Percentiles rank a stretch among this genome's conserved stretches.
Conservation (phyloP, 2,329 filamentous ascomycete species). For the Fusarium xyrophilum region DNA sequence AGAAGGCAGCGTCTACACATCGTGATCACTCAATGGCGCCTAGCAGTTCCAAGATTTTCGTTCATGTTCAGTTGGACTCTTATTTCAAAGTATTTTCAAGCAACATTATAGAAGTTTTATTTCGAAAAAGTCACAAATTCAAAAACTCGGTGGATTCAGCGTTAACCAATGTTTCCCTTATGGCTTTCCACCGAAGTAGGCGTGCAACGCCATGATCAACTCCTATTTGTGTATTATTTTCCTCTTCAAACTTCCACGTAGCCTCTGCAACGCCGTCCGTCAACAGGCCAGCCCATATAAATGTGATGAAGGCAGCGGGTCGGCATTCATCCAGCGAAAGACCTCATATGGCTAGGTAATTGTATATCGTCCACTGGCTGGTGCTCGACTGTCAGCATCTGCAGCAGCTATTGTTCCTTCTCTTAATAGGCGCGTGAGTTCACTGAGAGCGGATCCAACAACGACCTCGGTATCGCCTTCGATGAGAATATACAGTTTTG, state of each 20-base stretch:
- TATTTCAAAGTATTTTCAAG: neutral
- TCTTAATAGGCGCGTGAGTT: constrained; percentile 84
- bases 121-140: neutral
- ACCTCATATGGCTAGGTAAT: constrained; percentile 68
- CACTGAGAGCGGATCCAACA: constrained; percentile 87
- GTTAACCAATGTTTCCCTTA: constrained; percentile 6
- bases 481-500: constrained; percentile 98
- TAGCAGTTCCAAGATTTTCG: constrained; percentile 3
- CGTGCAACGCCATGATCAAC: constrained; percentile 23
- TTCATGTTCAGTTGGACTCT: neutral
- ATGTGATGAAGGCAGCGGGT: neutral
- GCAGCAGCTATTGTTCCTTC: constrained; percentile 90
- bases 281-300: neutral
- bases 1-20: neutral
- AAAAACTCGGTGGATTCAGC: neutral
- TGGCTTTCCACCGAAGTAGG: neutral
- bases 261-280: constrained; percentile 1
- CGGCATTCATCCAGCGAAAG: neutral
- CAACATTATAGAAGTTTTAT: neutral
- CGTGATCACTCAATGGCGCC: neutral
- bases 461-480: constrained; percentile 95
- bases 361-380: constrained; percentile 82
- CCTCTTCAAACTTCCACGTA: neutral
- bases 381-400: constrained; percentile 82
- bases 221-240: constrained; percentile 21